Evolutionary conservation across 2,329 filamentous ascomycete species (phyloP), one percentile per base, ranked within the genome.

Genomic region (Tolypocladium nubicola): DNA sequence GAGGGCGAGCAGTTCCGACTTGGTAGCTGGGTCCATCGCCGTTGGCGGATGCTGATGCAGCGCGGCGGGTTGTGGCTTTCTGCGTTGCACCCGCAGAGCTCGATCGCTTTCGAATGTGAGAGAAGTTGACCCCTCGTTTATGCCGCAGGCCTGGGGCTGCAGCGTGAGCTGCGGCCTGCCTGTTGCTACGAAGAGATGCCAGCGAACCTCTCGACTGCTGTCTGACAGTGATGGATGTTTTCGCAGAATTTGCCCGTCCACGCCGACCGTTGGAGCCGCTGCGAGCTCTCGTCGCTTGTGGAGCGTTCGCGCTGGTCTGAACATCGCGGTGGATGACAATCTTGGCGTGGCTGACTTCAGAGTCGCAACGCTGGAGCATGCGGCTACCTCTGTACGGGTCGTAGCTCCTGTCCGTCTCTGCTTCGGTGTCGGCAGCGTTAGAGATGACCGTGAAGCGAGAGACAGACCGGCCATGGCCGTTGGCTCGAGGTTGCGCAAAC

Each of bases 351-450:
- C 85, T 81, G 9, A 76, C 78, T 54, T 83, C 78, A 0, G 76
- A 73, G 30, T 75, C 68, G 40, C 64, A 66, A 9, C 68, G 66
- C 40, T 75, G 70, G 41, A 71, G 70, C 53, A 76, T 69, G 8
- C 80, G 79, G 3, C 87, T 90, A 5, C 88, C 84, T 65, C 89
- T 83, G 69, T 88, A 96, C 0, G 91, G 90, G 68, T 96, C 92
- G 64, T 96, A 96, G 70, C 87, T 94, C 61, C 81, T 70, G 13
- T 78, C 67, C 0, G 78, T 82, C 10, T 75, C 78, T 23, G 67
- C 64, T 9, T 80, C 79, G 1, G 74, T 75, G 37, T 80, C 79
- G n/a, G 80, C 74, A 14, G 80, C 74, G 56, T 83, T 84, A 13
- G 83, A 86, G 54, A 87, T 84, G 54, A 87, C 82, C 0, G 84